These are phyloP conservation scores for Crepidotus variabilis DNA, from an alignment of 768 basidiomycete genomes.

Conservation along the genomic window DNA sequence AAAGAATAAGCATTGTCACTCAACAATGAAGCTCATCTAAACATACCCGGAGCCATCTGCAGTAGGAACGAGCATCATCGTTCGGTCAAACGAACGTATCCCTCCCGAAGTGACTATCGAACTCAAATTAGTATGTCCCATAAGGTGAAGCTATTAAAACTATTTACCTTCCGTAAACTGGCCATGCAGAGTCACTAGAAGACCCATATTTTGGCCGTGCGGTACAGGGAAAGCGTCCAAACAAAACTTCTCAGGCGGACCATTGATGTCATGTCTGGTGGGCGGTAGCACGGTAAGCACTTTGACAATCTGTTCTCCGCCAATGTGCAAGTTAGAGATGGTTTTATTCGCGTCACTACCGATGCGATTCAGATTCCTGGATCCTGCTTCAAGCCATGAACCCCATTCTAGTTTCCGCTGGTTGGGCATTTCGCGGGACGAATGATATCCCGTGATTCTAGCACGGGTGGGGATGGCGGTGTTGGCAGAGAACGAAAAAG, in stretches of 20 bases:
- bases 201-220: constrained; percentile 54
- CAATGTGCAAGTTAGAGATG: constrained; percentile 65
- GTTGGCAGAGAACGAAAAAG: constrained; percentile 87
- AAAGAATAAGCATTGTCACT: constrained; percentile 6
- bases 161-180: constrained; percentile 86
- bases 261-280: constrained; percentile 80
- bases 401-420: constrained; percentile 82
- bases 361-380: constrained; percentile 75
- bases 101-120: constrained; percentile 49
- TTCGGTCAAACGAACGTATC: constrained; percentile 88
- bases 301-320: constrained; percentile 58
- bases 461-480: constrained; percentile 80
- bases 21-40: neutral
- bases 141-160: neutral
- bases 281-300: constrained; percentile 63
- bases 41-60: constrained; percentile 80
- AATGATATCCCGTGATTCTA: constrained; percentile 64
- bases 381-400: constrained; percentile 63
- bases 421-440: constrained; percentile 66
- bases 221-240: constrained; percentile 82
- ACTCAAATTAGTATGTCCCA: constrained; percentile 3
- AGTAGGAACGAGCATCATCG: constrained; percentile 83
- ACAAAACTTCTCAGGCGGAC: constrained; percentile 78
- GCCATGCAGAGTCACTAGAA: constrained; percentile 80
- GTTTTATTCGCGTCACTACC: constrained; percentile 58